Percentiles rank a stretch among this genome's conserved stretches.
Conservation (phyloP, 169 alveolate species). For the Eimeria praecox region DNA sequence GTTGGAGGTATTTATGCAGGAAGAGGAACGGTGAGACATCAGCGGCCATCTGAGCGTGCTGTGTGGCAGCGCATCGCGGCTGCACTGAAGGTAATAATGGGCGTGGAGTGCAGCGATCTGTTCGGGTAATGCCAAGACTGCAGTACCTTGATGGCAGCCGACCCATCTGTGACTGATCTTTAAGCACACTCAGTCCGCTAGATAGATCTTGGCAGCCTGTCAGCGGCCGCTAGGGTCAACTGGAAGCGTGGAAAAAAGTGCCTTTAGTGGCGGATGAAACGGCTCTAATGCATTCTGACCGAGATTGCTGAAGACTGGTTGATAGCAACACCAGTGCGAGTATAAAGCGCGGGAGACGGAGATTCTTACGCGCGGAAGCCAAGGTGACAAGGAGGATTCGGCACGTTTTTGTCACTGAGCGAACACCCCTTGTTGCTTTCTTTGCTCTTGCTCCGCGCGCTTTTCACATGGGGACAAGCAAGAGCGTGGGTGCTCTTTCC, state of each 20-base stretch:
- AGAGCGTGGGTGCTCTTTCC: neutral
- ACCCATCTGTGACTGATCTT: neutral
- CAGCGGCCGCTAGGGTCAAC: neutral
- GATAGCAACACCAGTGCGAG: neutral
- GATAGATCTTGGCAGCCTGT: neutral
- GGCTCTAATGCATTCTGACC: neutral
- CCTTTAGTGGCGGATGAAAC: neutral
- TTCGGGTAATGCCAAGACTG: slow-evolving; percentile 1
- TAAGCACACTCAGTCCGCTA: neutral
- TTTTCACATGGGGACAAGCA: slow-evolving; percentile 2
- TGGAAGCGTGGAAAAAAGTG: neutral
- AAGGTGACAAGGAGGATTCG: neutral
- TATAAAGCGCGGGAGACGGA: neutral
- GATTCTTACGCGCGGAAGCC: neutral
- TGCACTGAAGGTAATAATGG: slow-evolving; percentile 1
- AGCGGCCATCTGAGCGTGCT: slow-evolving; percentile 64
- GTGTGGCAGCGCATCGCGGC: slow-evolving; percentile 49
- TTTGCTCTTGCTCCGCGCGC: neutral
- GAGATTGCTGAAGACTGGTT: neutral
- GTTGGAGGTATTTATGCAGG: slow-evolving; percentile 1
- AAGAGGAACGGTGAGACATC: slow-evolving; percentile 55
- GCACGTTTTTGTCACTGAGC: slow-evolving; percentile 37
- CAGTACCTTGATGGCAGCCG: neutral
- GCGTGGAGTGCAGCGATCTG: slow-evolving; percentile 12
- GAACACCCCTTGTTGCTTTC: neutral